phyloP scores from a whole-genome alignment of 148 eudicot genomes.

The Silene uniflora region DNA sequence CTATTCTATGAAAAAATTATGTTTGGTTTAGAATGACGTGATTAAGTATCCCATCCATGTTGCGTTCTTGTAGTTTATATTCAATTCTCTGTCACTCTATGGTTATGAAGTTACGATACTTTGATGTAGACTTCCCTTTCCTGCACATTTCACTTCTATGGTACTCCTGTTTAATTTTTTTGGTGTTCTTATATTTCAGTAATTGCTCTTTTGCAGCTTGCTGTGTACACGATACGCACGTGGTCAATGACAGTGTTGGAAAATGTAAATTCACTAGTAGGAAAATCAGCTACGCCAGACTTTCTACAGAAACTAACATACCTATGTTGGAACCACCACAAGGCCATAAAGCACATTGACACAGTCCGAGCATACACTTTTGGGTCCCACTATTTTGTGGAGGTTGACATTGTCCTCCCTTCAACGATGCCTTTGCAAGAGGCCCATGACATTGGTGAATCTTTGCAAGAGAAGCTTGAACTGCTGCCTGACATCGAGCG shows the following conservation, averaged over 20 bases:
- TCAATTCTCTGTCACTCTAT: background rate
- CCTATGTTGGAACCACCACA: conserved; percentile 85
- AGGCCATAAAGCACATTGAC: conserved; percentile 65
- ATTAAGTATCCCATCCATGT: background rate
- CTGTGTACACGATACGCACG: conserved; percentile 85
- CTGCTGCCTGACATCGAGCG: conserved; percentile 71
- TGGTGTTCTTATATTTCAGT: background rate
- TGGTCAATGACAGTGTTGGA: conserved; percentile 94
- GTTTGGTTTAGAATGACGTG: background rate
- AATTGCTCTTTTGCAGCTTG: conserved; percentile 47
- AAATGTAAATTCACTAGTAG: conserved; percentile 82
- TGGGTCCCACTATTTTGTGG: conserved; percentile 66
- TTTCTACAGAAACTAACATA: conserved; percentile 82
- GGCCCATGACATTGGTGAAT: conserved; percentile 76
- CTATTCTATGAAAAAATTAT: background rate
- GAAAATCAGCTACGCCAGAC: conserved; percentile 88
- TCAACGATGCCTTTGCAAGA: conserved; percentile 64
- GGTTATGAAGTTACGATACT: background rate
- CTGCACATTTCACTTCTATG: background rate
- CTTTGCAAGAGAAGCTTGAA: conserved; percentile 76
- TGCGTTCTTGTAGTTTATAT: background rate
- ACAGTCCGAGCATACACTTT: conserved; percentile 78
- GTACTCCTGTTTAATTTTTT: background rate
- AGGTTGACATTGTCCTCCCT: conserved; percentile 75
- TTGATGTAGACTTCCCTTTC: background rate